Base-by-base conservation (phyloP, 2,329 filamentous ascomycete genomes). In the Paecilomyces variotii region DNA sequence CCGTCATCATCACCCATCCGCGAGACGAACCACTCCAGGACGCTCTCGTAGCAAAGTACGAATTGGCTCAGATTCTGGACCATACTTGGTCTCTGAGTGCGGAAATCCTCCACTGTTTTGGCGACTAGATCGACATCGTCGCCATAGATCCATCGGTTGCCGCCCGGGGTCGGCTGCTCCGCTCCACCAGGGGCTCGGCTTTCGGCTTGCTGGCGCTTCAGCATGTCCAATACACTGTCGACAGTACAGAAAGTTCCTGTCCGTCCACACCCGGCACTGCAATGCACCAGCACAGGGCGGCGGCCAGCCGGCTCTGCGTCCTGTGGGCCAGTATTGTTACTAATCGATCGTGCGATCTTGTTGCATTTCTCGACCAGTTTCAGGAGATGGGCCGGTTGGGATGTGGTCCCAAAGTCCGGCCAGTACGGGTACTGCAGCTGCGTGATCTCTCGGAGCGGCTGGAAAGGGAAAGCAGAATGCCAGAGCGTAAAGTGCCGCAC, bases 161-260 rank as follows among this genome's bases (percentile, higher is more conserved):
- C 64, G 26, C 67, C 68, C 60, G 45, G 68, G 67, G 19, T 34
- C 19, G n/a, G 54, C 24, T 45, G 28, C 39, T 58, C 60, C 35
- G 32, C 25, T 34, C 58, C 53, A 25, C n/a, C 7, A 30, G 26
- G 56, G 25, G 32, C 53, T 30, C 32, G 71, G 3, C 65, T 66
- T 30, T 74, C 75, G 60, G 74, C 71, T 24, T 79, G 83, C 73
- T 96, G 91, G n/a, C 90, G 86, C 77, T 96, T 96, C 60, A 99
- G 78, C 89, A 97, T 96, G 74, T 97, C 92, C 58, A 97, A 87
- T 7, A 97, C 94, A 45, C 88, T 93, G 72, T 97, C 94, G 14
- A 97, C 91, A 0, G 94, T 96, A 72, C 94, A 97, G 70, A 97
- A 99, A 0, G 94, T 93, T 2, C 94, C 94, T 0, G 94, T 99